Percentiles rank a stretch among this genome's conserved stretches.
Conservation (phyloP, 257 asterid genomes). For the Haberlea rhodopensis region DNA sequence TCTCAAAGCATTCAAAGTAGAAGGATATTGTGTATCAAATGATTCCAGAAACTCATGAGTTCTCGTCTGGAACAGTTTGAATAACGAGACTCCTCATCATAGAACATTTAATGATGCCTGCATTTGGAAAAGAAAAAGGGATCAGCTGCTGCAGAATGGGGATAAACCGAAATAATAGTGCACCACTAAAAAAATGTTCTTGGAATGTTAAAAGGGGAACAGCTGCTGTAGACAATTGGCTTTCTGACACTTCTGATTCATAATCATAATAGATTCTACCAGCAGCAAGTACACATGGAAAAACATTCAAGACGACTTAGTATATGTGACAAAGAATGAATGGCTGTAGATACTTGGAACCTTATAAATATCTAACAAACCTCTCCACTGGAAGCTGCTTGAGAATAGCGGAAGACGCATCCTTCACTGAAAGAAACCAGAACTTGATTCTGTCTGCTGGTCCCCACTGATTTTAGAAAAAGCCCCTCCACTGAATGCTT, state of each 20-base stretch:
- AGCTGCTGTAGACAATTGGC: neutral
- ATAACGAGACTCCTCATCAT: conserved; percentile 31
- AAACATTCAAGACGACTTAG: no score
- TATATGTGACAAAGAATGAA: no score
- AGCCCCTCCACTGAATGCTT: conserved; percentile 6
- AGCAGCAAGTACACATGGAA: no score
- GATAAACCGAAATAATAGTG: neutral
- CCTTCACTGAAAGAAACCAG: conserved; percentile 24
- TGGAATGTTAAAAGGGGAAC: no score
- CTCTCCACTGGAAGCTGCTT: conserved; percentile 32
- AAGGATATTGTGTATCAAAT: conserved; percentile 28
- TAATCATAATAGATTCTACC: no score
- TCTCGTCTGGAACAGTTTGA: conserved; percentile 28
- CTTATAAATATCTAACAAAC: conserved; percentile 17
- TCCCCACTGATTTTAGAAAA: conserved; percentile 23
- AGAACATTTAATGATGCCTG: conserved; percentile 44
- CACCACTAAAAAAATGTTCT: neutral
- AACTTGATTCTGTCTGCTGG: conserved; percentile 23
- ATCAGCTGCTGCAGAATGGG: conserved; percentile 5
- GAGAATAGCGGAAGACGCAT: conserved; percentile 24
- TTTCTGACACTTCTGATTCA: no score
- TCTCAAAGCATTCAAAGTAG: conserved; percentile 27
- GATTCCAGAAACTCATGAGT: conserved; percentile 43
- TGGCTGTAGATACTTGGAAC: neutral
- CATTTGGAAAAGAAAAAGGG: conserved; percentile 17